Evolutionary conservation across 305 asterid species (phyloP), one percentile per base, ranked within the genome.

Genomic region (Rubia balearica): DNA sequence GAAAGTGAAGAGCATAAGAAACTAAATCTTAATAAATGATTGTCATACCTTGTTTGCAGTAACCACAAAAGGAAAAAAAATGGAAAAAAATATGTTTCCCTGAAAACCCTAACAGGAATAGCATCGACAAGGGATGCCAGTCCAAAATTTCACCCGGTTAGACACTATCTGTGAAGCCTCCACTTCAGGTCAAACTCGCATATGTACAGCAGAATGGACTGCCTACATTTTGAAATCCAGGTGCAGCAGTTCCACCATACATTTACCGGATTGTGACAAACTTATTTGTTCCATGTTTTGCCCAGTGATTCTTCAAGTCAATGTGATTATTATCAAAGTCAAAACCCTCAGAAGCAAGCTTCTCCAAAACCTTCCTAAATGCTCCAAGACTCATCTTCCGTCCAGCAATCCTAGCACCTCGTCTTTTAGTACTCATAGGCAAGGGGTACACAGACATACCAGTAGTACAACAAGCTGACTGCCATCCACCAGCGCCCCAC

Each of bases 401-500:
- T 45, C 98, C 98, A 0, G 98, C 96, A 76, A 92, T 88, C 79
- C 98, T 85, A 0, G 96, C 92, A 46, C 97, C 95, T 5, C 96
- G 96, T 63, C 96, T 80, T 84, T 92, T 92, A 1, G 89, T 77
- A 78, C 90, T 92, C 96, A 87, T 81, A 64, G 96, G 96, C 85
- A 90, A 79, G 3, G 98, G 98, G 77, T 92, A 85, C 13, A 77
- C 43, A 48, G 97, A 92, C 81, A 88, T 30, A 40, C 84, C 80
- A 13, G 90, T 92, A n/a, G 97, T 92, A 77, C 97, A 90, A 77
- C 98, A 92, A 40, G 97, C 96, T 0, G 98, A 92, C 69, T 92
- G 97, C 98, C 98, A 92, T 55, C 98, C 98, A 76, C 97, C 98
- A 46, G 90, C 85, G 62, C 98, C 98, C 98, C 98, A 92, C 83